These are phyloP conservation scores for Fabrea salina DNA, from an alignment of 169 alveolate species.

Conservation along the genomic window DNA sequence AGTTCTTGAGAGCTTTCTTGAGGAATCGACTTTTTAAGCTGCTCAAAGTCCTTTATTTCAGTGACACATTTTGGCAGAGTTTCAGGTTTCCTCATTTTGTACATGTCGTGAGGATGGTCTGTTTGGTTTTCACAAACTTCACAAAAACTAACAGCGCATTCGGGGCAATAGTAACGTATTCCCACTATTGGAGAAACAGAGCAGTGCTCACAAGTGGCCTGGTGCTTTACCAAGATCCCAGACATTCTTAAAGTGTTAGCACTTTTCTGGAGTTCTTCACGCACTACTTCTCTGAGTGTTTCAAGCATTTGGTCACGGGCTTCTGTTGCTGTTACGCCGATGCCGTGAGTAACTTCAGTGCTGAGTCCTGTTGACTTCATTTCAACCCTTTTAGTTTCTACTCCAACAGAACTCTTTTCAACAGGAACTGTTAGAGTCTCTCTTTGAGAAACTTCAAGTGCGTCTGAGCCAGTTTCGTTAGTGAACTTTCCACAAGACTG, in stretches of 20 bases:
- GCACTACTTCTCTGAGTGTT: background rate
- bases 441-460: background rate
- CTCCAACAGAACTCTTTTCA: too few relatives aligned
- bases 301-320: too few relatives aligned
- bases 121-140: background rate
- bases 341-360: too few relatives aligned
- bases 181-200: background rate
- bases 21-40: too few relatives aligned
- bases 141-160: background rate
- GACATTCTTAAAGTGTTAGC: background rate
- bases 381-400: too few relatives aligned
- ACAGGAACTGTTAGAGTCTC: too few relatives aligned
- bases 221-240: background rate
- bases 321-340: too few relatives aligned
- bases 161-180: slow-evolving; percentile 12
- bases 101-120: slow-evolving; percentile 2
- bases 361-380: too few relatives aligned
- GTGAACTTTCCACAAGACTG: too few relatives aligned
- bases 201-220: background rate
- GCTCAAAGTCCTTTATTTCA: too few relatives aligned
- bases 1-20: too few relatives aligned
- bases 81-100: background rate
- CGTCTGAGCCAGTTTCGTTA: background rate
- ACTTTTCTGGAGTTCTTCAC: slow-evolving; percentile 2
- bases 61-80: too few relatives aligned